Base-by-base conservation (phyloP, 768 basidiomycete species). In the Pleurotus djamor region DNA sequence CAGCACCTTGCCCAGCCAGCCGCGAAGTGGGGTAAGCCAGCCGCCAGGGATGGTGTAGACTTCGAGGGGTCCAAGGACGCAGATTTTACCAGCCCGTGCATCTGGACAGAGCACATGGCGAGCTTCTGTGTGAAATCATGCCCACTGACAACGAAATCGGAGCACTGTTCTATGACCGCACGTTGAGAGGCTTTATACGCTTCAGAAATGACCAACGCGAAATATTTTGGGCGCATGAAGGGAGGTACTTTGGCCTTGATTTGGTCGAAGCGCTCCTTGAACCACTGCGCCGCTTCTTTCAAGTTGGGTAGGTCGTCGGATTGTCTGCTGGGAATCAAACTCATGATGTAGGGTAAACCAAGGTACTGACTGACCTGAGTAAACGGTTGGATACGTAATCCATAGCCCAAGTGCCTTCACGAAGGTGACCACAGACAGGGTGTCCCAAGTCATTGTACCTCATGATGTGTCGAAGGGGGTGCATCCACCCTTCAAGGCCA, bases 401-500 rank as follows among this genome's bases (percentile, higher is more conserved):
- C 66, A 98, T 72, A 10, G 96, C 91, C 97, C 97, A 98, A 13
- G 80, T 80, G 5, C 97, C 97, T 33, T 89, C 81, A 60, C 97
- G 83, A 59, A 98, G 72, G 72, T 98, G 93, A 3, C 77, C 87
- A 66, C 94, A 96, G 4, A 99, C 78, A 1, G 94, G 83, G 71
- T 98, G 95, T 0, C 97, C 97, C 3, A 98, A 81, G 69, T 99
- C 95, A 71, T 98, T 98, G 67, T 86, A 83, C 63, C 80, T 79
- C 85, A 95, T 95, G 70, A 98, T 86, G 64, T 85, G 85, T 41
- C 85, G 81, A 57, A 98, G 76, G 0, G 87, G 87, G 64, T 88
- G 84, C 94, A 99, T 98, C 94, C 96, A 99, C 1, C 97, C 97
- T 67, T 98, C 94, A 52, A 98, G 71, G 14, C 97, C 97, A 66